A percentile compares a stretch with the other conserved stretches of the same genome.
Conservation (phyloP, 352 stramenopile genomes). For the Elongisporangium senticosum region DNA sequence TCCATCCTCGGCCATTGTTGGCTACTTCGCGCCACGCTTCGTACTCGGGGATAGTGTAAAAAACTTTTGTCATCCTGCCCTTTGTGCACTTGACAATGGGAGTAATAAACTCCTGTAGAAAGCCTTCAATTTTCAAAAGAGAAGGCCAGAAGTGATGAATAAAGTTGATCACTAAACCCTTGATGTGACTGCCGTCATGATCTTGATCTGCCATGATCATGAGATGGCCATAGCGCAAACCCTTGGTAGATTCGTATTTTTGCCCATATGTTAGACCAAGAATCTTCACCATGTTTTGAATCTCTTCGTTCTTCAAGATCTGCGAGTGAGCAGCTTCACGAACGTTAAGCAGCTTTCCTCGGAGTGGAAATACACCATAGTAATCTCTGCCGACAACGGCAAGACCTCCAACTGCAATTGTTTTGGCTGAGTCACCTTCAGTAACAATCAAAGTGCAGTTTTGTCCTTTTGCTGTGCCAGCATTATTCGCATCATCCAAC, state of each 20-base stretch:
- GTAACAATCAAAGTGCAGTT: constrained; percentile 98
- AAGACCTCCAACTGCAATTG: constrained; percentile 94
- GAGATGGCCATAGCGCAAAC: constrained; percentile 93
- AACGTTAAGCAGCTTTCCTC: constrained; percentile 99
- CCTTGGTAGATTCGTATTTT: constrained; percentile 87
- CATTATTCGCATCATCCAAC: constrained; percentile 96
- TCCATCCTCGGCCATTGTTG: constrained; percentile 91
- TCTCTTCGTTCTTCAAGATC: constrained; percentile 96
- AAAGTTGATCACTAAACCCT: constrained; percentile 98
- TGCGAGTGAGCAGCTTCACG: constrained; percentile 96
- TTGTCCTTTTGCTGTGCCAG: constrained; percentile 84
- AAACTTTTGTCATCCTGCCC: constrained; percentile 78
- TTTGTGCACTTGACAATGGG: constrained; percentile 97
- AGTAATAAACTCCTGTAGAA: constrained; percentile 95
- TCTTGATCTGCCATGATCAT: constrained; percentile 99
- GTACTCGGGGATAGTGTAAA: constrained; percentile 98
- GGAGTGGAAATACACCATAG: constrained; percentile 97
- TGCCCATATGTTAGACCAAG: constrained; percentile 95
- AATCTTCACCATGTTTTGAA: constrained; percentile 96
- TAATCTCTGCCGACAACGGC: constrained; percentile 94
- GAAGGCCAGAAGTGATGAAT: constrained; percentile 98
- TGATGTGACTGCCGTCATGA: constrained; percentile 98
- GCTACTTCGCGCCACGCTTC: constrained; percentile 86
- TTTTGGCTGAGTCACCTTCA: constrained; percentile 98
- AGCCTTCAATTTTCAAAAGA: constrained; percentile 88